Base-by-base conservation (phyloP, 495 filamentous ascomycete genomes). In the Penicillium crystallinum region DNA sequence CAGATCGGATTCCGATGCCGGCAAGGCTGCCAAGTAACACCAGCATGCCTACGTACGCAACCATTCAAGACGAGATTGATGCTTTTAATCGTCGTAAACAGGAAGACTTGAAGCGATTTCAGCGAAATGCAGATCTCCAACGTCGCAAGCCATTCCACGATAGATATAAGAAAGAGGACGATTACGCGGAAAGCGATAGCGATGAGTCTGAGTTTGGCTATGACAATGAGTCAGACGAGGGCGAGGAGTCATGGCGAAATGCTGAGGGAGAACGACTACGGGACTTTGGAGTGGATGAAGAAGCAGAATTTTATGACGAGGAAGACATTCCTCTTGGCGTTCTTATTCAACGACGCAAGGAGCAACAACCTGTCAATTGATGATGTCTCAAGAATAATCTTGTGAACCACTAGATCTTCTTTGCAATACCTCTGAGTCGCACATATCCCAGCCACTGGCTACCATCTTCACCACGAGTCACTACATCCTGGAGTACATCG, bases 231-330 rank as follows among this genome's bases (percentile, higher is more conserved):
- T 61, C 64, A 0, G 66, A 70, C 42, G 72, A 75, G 45, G 79
- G 81, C 7, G 81, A 83, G 58, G 80, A 84, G 54, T 77, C 70
- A 6, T 97, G 93, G 93, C 81, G 75, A 5, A 92, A 96, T 56
- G 78, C 83, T 0, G 91, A 96, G 36, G 93, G 93, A 4, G 91
- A 97, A 58, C 75, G 83, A 8, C 74, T 97, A 30, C 76, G 83
- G 37, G 93, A 98, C 63, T 98, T 90, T 66, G 93, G 93, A 2
- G 89, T 96, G 0, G 91, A 96, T 57, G 88, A 89, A 57, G 88
- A 90, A 8, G 80, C 74, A 8, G 89, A 95, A 59, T 84, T 84
- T 52, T 85, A 87, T 51, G 85, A 87, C 53, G 79, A 92, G 51
- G 90, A 95, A 49, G 86, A 96, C 62, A 74, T 95, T 6, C 91